Evolutionary conservation across 805 yeast genomes (phyloP).

Genomic region (Ogataea populi-albae): DNA sequence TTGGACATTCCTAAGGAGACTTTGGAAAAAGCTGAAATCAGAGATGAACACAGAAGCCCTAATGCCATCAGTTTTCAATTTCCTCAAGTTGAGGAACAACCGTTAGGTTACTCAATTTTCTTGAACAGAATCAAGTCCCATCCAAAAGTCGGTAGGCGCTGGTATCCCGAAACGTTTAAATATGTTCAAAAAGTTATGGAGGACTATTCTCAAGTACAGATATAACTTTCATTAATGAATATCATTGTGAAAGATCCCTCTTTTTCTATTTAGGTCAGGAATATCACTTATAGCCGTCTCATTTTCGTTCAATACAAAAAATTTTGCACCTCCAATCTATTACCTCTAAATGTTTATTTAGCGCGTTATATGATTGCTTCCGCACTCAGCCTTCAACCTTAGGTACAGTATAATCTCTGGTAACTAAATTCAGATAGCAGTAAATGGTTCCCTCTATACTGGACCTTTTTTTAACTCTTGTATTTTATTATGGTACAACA

Average conservation of each 20-base stretch:
- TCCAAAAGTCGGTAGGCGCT: constrained; percentile 40
- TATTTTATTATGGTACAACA: constrained; percentile 3
- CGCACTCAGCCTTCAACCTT: constrained; percentile 4
- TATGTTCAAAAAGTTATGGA: constrained; percentile 28
- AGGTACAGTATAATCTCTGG: constrained; percentile 3
- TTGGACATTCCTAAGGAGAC: constrained; percentile 33
- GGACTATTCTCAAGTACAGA: constrained; percentile 5
- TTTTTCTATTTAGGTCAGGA: constrained; percentile 4
- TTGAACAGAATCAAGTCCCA: constrained; percentile 44
- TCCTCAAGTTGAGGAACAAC: constrained; percentile 35
- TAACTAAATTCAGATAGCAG: constrained; percentile 2
- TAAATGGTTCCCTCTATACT: constrained; percentile 1
- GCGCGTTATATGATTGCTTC: constrained; percentile 5
- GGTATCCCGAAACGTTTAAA: constrained; percentile 40
- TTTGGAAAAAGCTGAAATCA: constrained; percentile 29
- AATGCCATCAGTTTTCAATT: constrained; percentile 41
- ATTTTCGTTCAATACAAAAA: constrained; percentile 4
- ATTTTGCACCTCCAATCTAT: constrained; percentile 4
- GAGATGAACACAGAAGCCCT: constrained; percentile 39
- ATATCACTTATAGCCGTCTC: constrained; percentile 2
- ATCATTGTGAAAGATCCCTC: constrained; percentile 2
- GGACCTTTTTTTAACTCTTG: constrained; percentile 1
- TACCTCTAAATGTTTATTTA: constrained; percentile 1
- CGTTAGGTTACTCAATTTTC: constrained; percentile 47
- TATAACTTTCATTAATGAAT: constrained; percentile 4